A percentile compares a stretch with the other conserved stretches of the same genome.
phyloP scores from a whole-genome alignment of 2,329 filamentous ascomycete genomes.

The Diaporthe helianthi region DNA sequence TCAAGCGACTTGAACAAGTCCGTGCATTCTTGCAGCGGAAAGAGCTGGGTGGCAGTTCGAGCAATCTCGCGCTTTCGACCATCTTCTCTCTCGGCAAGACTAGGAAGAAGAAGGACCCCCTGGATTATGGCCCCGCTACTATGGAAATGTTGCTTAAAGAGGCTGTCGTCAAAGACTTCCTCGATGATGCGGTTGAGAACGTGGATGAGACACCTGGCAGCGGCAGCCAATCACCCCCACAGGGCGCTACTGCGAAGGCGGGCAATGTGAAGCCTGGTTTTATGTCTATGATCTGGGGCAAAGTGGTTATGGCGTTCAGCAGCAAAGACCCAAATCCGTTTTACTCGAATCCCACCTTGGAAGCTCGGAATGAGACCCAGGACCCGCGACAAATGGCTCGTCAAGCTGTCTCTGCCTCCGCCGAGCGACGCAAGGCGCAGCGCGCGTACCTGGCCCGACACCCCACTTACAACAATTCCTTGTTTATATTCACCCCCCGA shows the following conservation, averaged over 20 bases:
- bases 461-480: slow-evolving; percentile 89
- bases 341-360: slow-evolving; percentile 77
- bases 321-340: slow-evolving; percentile 90
- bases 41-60: slow-evolving; percentile 75
- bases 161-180: slow-evolving; percentile 91
- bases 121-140: slow-evolving; percentile 90
- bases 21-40: slow-evolving; percentile 93
- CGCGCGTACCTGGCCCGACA: slow-evolving; percentile 87
- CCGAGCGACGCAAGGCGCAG: slow-evolving; percentile 85
- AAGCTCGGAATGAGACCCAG: slow-evolving; percentile 76
- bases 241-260: slow-evolving; percentile 42
- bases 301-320: slow-evolving; percentile 60
- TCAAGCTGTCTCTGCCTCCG: slow-evolving; percentile 84
- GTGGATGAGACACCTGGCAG: slow-evolving; percentile 48
- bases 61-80: slow-evolving; percentile 78
- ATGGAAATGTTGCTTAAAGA: slow-evolving; percentile 98
- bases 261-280: slow-evolving; percentile 62
- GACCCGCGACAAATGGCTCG: slow-evolving; percentile 89
- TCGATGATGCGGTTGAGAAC: slow-evolving; percentile 73
- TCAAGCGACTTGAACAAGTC: slow-evolving; percentile 96
- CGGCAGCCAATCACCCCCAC: slow-evolving; percentile 45
- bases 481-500: slow-evolving; percentile 83
- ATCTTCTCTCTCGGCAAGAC: slow-evolving; percentile 70
- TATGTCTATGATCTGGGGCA: slow-evolving; percentile 68
- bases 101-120: slow-evolving; percentile 74